Evolutionary conservation across 2,329 filamentous ascomycete species (phyloP).

Genomic region (Eurotiales sp.): DNA sequence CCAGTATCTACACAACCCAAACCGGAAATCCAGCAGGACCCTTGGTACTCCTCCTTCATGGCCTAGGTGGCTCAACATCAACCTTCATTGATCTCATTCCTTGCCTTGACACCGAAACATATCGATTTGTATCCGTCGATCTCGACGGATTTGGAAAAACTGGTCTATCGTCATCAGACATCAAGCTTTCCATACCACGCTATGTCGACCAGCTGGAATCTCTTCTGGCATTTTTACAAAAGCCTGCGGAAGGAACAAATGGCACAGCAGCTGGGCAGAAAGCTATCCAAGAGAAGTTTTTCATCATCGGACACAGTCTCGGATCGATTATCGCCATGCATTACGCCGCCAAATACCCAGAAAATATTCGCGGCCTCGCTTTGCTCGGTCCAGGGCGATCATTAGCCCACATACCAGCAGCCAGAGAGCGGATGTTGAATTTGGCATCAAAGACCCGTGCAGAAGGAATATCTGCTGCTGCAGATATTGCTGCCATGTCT

Average conservation of each 20-base stretch:
- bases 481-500: conserved; percentile 6
- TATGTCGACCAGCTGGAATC: conserved; percentile 11
- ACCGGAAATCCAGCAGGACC: conserved; percentile 1
- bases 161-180: conserved; percentile 2
- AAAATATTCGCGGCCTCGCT: conserved; percentile 23
- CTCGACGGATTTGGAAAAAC: conserved; percentile 11
- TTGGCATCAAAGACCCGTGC: conserved; percentile 3
- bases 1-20: conserved; percentile 1
- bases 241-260: neutral
- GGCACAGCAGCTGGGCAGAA: conserved; percentile 3
- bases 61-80: conserved; percentile 8
- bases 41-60: conserved; percentile 6
- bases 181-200: conserved; percentile 8
- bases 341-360: conserved; percentile 28
- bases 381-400: conserved; percentile 32
- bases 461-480: conserved; percentile 11
- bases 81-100: conserved; percentile 4
- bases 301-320: conserved; percentile 36
- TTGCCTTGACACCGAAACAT: conserved; percentile 6
- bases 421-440: conserved; percentile 12
- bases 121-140: conserved; percentile 10
- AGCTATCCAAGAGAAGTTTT: conserved; percentile 14
- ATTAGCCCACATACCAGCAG: conserved; percentile 12
- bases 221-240: conserved; percentile 9
- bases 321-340: conserved; percentile 36